Percentiles rank a stretch among this genome's conserved stretches.
Conservation (phyloP, 495 filamentous ascomycete species). For the Aspergillus sclerotioniger region DNA sequence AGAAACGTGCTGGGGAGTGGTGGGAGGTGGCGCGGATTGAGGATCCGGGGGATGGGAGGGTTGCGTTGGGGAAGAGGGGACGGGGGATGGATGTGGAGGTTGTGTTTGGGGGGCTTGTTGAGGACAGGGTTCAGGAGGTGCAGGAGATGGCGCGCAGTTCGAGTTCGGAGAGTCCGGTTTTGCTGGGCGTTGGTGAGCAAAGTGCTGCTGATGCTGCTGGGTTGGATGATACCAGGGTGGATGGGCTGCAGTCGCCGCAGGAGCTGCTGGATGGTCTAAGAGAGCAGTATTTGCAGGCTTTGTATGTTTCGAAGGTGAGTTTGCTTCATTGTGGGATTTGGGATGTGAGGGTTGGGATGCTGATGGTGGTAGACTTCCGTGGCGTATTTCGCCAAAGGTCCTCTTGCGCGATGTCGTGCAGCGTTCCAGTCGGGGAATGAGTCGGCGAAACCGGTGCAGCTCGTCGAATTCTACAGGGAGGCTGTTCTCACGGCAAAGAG, state of each 20-base stretch:
- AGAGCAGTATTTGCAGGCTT: constrained; percentile 76
- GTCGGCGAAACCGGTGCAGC: constrained; percentile 35
- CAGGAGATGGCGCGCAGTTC: constrained; percentile 19
- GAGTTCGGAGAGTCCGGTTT: constrained; percentile 8
- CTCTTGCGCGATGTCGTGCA: constrained; percentile 80
- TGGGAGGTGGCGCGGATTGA: constrained; percentile 42
- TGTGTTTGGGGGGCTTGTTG: not conserved
- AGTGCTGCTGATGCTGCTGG: constrained; percentile 20
- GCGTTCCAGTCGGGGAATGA: constrained; percentile 62
- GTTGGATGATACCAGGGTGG: constrained; percentile 11
- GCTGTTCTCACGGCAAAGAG: constrained; percentile 68
- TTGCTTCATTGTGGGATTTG: not conserved
- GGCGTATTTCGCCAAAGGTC: constrained; percentile 96
- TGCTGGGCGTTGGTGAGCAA: constrained; percentile 11
- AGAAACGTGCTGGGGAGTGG: constrained; percentile 23
- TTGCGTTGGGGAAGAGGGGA: constrained; percentile 17
- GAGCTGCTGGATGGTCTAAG: constrained; percentile 67
- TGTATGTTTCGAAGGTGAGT: constrained; percentile 84
- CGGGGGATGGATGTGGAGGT: constrained; percentile 24
- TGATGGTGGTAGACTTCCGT: constrained; percentile 64
- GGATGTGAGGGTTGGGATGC: constrained; percentile 3
- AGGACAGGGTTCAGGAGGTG: constrained; percentile 15
- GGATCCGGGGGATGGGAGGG: constrained; percentile 32
- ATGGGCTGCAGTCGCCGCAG: constrained; percentile 52
- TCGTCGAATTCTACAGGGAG: constrained; percentile 67